A percentile compares a stretch with the other conserved stretches of the same genome.
Conservation (phyloP, 768 basidiomycete genomes). For the Suillus cothurnatus region DNA sequence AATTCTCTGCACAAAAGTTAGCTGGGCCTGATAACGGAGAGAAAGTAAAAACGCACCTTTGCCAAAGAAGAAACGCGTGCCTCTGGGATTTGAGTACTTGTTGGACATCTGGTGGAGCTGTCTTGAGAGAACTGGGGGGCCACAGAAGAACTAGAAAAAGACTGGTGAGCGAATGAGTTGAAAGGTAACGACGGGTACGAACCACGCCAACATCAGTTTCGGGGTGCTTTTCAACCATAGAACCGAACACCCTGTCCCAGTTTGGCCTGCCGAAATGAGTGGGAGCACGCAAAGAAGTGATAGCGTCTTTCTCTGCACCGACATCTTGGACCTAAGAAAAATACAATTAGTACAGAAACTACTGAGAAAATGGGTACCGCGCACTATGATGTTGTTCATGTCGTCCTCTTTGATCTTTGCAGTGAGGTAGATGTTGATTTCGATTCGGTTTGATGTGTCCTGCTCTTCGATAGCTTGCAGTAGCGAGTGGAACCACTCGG, state of each 20-base stretch:
- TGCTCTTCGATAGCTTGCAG: constrained; percentile 93
- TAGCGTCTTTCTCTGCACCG: constrained; percentile 89
- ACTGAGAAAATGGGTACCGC: constrained; percentile 19
- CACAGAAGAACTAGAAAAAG: constrained; percentile 73
- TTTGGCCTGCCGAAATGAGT: constrained; percentile 94
- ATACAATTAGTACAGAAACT: constrained; percentile 6
- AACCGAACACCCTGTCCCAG: constrained; percentile 74
- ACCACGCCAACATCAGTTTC: constrained; percentile 91
- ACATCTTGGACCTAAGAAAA: constrained; percentile 74
- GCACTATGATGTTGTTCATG: constrained; percentile 87
- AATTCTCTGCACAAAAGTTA: constrained; percentile 21
- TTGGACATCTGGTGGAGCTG: constrained; percentile 79
- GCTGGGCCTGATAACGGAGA: neutral
- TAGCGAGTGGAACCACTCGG: constrained; percentile 94
- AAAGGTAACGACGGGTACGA: constrained; percentile 9
- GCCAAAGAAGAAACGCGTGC: constrained; percentile 89
- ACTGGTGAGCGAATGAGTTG: constrained; percentile 32
- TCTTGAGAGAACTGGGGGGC: constrained; percentile 70
- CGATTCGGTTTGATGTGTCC: constrained; percentile 81
- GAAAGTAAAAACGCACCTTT: constrained; percentile 58
- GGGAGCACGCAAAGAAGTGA: constrained; percentile 85
- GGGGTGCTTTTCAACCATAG: constrained; percentile 79
- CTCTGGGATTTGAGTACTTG: constrained; percentile 77
- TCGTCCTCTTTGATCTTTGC: constrained; percentile 91
- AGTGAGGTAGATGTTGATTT: constrained; percentile 94